These are phyloP conservation scores for Francoa sonchifolia DNA, from an alignment of 441 rosid species.

Conservation along the genomic window DNA sequence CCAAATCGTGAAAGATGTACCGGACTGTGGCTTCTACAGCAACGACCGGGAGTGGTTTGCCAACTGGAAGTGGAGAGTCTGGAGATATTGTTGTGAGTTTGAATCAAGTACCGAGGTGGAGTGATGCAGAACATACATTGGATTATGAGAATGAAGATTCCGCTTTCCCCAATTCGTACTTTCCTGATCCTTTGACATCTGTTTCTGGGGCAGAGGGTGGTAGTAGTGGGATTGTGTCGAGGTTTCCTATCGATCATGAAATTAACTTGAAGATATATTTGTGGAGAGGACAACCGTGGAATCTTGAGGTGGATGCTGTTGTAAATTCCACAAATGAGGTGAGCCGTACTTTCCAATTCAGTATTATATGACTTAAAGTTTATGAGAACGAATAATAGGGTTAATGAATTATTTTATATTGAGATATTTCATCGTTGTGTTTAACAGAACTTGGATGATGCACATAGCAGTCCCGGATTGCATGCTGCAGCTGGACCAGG, in stretches of 20 bases:
- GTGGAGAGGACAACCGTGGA: slow-evolving; percentile 99
- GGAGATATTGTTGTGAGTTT: slow-evolving; percentile 78
- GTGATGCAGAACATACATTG: slow-evolving; percentile 66
- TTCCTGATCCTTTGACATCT: slow-evolving; percentile 68
- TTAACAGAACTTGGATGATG: slow-evolving; percentile 83
- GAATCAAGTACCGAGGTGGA: slow-evolving; percentile 93
- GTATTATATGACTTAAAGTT: slow-evolving; percentile 1
- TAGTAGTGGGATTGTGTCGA: slow-evolving; percentile 55
- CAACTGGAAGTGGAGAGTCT: slow-evolving; percentile 57
- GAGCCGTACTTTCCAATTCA: slow-evolving; percentile 7
- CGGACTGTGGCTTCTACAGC: slow-evolving; percentile 57
- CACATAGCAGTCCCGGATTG: slow-evolving; percentile 88
- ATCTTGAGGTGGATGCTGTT: slow-evolving; percentile 97
- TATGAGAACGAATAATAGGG: too few relatives aligned
- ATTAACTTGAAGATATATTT: slow-evolving; percentile 74
- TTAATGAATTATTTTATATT: slow-evolving; percentile 3
- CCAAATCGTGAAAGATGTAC: slow-evolving; percentile 43
- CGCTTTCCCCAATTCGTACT: slow-evolving; percentile 48
- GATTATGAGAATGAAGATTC: slow-evolving; percentile 56
- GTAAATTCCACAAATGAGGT: slow-evolving; percentile 97
- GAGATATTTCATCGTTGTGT: slow-evolving; percentile 14
- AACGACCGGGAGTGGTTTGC: slow-evolving; percentile 57
- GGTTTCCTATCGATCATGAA: slow-evolving; percentile 82
- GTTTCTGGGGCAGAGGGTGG: slow-evolving; percentile 44
- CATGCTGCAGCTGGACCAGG: slow-evolving; percentile 98